phyloP scores from a whole-genome alignment of 345 rosid species.

The Ceriops decandra region DNA sequence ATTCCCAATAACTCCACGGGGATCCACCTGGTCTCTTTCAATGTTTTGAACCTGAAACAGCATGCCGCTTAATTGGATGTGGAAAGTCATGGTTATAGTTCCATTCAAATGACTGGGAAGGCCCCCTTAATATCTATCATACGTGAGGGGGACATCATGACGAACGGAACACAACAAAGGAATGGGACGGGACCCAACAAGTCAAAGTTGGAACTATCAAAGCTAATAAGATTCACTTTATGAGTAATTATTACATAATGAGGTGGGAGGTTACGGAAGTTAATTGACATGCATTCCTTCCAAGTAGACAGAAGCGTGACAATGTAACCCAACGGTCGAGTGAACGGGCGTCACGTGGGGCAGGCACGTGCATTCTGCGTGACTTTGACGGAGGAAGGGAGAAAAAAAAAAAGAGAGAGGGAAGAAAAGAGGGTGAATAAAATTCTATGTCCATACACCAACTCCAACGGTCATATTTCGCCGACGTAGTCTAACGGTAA shows the following conservation, averaged over 20 bases:
- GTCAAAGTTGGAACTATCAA: conserved; percentile 15
- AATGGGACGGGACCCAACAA: background rate
- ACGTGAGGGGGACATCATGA: too few species aligned
- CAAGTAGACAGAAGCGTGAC: background rate
- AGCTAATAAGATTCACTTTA: background rate
- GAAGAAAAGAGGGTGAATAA: conserved; percentile 2
- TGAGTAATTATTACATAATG: background rate
- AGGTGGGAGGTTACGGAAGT: background rate
- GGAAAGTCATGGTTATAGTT: too few species aligned
- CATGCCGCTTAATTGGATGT: too few species aligned
- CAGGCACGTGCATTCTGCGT: conserved; percentile 53
- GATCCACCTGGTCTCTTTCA: too few species aligned
- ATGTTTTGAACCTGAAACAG: too few species aligned
- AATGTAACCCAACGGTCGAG: conserved; percentile 46
- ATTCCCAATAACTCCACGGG: too few species aligned
- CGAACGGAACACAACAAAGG: background rate
- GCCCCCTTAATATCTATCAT: too few species aligned
- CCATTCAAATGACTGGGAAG: too few species aligned
- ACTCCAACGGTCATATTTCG: conserved; percentile 91
- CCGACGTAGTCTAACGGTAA: conserved; percentile 93
- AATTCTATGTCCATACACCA: conserved; percentile 46
- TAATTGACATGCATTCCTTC: background rate
- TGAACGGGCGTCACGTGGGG: conserved; percentile 35
- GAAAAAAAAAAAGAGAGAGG: background rate
- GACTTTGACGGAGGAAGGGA: conserved; percentile 11